These are phyloP conservation scores for Fomitiporia mediterranea DNA, from an alignment of 1,284 basidiomycete genomes.

Conservation along the genomic window DNA sequence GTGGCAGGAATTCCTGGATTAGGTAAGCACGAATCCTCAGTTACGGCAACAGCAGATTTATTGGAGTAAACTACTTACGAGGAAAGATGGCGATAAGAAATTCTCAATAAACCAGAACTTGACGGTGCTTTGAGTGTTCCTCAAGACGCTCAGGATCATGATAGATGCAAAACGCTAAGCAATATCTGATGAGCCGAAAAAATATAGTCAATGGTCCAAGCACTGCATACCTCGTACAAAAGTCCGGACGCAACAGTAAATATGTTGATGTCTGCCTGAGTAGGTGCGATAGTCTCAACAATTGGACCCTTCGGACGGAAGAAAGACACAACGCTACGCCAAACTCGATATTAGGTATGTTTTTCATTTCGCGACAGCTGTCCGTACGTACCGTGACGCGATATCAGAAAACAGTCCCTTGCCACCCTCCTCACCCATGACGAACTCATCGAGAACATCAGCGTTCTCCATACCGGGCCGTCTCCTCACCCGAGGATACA, in stretches of 20 bases:
- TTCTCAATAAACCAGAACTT: conserved; percentile 99
- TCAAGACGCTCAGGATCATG: conserved; percentile 95
- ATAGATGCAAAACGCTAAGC: conserved; percentile 90
- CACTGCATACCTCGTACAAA: conserved; percentile 76
- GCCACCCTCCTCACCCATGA: conserved; percentile 28
- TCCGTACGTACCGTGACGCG: conserved; percentile 43
- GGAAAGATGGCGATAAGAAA: conserved; percentile 96
- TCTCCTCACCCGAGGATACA: conserved; percentile 79
- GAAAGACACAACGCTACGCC: conserved; percentile 48
- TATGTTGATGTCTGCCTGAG: conserved; percentile 91
- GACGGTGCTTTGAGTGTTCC: conserved; percentile 88
- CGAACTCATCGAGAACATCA: conserved; percentile 67
- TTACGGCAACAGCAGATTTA: conserved; percentile 12
- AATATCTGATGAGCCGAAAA: conserved; percentile 16
- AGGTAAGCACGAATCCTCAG: conserved; percentile 1
- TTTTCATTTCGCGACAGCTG: neutral
- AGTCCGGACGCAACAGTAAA: conserved; percentile 98
- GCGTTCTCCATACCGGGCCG: conserved; percentile 73
- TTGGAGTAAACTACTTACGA: conserved; percentile 45
- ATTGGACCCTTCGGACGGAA: conserved; percentile 37
- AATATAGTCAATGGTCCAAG: too few relatives aligned
- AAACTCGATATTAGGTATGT: conserved; percentile 1
- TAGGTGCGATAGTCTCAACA: conserved; percentile 25
- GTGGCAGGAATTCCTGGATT: conserved; percentile 86
- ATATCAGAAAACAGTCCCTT: conserved; percentile 41